Conservation (phyloP, 805 yeast genomes). For the Saturnispora galanensis region DNA sequence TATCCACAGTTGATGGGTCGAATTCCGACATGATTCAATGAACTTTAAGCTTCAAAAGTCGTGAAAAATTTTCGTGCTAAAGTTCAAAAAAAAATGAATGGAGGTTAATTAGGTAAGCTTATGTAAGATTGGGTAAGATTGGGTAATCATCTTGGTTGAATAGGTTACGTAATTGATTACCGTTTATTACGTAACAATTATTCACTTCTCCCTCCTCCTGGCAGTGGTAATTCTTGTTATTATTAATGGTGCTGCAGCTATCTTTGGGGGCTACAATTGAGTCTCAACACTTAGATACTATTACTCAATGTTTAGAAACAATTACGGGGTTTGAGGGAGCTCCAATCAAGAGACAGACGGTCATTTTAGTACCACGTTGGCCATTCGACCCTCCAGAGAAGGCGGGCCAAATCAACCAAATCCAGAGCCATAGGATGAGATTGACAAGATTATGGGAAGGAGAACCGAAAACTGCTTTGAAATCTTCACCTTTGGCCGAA, state of each 20-base stretch:
- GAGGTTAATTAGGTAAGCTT: too few relatives aligned
- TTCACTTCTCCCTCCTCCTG: background rate
- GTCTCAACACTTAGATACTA: conserved; percentile 31
- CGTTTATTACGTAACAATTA: background rate
- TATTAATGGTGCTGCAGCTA: conserved; percentile 44
- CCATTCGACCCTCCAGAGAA: conserved; percentile 44
- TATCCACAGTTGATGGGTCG: conserved; percentile 35
- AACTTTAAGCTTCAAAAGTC: background rate
- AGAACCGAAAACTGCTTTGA: background rate
- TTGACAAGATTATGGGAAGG: conserved; percentile 38
- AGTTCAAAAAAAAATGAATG: too few relatives aligned
- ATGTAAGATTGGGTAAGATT: too few relatives aligned
- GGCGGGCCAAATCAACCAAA: conserved; percentile 48
- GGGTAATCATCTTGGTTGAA: too few relatives aligned
- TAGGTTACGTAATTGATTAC: too few relatives aligned
- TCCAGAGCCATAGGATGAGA: conserved; percentile 44
- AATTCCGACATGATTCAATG: conserved; percentile 16
- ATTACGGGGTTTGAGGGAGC: conserved; percentile 42
- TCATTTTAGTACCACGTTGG: conserved; percentile 39
- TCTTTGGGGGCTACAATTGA: conserved; percentile 38
- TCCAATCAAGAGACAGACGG: conserved; percentile 37
- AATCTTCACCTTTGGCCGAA: too few relatives aligned
- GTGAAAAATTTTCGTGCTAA: background rate
- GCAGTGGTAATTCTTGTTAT: background rate
- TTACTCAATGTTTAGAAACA: conserved; percentile 40